Evolutionary conservation across 768 basidiomycete species (phyloP), one percentile per base, ranked within the genome.

Genomic region (Termitomyces sp.): DNA sequence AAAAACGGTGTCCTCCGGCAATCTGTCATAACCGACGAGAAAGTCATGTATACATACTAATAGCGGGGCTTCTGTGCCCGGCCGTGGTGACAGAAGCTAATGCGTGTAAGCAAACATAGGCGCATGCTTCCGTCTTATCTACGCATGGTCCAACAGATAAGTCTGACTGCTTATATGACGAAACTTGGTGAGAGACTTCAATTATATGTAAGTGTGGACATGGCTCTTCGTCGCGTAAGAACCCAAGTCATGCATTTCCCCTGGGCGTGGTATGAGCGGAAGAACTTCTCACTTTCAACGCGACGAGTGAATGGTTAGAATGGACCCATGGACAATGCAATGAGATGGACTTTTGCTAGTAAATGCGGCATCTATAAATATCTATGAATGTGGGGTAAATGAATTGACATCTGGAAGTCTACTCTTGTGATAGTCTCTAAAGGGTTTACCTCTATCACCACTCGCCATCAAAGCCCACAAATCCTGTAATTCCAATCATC

Each of bases 381-480:
- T 51, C 49, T 25, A 19, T 44, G 25, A 27, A 27, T 29, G 14
- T 38, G 25, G 48, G 35, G 42, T 35, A 44, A n/a, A 51, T 34
- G 14, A 35, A 12, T 38, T 34, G 31, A 31, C 31, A 19, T 57
- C 42, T 32, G 59, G 40, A 19, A 14, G 17, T 32, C 38, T 31
- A 44, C 19, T 29, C 50, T 41, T 47, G 17, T 44, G 25, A 27
- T 50, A 27, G 5, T 11, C 37, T 45, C 14, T 7, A 38, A 27
- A n/a, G 25, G n/a, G 38, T 37, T 51, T 17, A n/a, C 40, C 5
- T 51, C 27, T 23, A 53, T 73, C 75, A 92, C 90, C 90, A 93
- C 59, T 90, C 86, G 53, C 90, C 90, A 66, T 93, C 90, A 62
- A 93, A 93, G 25, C 90, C 90, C 61, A 87, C 79, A 64, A 92